Base-by-base conservation (phyloP, 805 yeast genomes). In the Saturnispora ahearnii region DNA sequence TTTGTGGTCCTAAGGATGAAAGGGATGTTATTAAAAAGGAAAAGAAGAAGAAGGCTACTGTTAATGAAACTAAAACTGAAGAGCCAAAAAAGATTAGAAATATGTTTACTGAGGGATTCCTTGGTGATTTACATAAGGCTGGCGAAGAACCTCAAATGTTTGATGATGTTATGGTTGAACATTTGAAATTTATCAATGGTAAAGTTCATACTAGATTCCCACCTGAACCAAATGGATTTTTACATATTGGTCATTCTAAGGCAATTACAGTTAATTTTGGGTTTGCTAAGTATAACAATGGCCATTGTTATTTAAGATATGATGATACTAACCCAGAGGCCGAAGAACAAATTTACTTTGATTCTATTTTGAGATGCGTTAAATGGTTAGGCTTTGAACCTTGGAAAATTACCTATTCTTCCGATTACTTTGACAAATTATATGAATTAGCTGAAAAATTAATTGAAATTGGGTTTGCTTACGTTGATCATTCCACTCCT, bases 321-420 rank as follows among this genome's bases (percentile, higher is more conserved):
- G 99, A 93, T 68, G 99, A 93, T 65, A 93, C 99, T 32, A 93
- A 93, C 62, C 99, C 99, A 1, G 99, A 93, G 69, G 96, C 97
- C 42, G 99, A 93, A 70, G 97, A 93, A 59, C 96, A 89, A 58
- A 79, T 80, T 49, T 93, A 85, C 65, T 88, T 93, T 67, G 81
- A 79, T 57, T 82, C 95, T 44, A 93, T 93, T 53, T 72, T 79
- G 62, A 82, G 81, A 55, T 87, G 91, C 79, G 84, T 93, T 46
- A 74, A 76, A 53, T 93, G 99, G 99, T 76, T 93, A 53, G 99
- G 99, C 15, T 93, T 87, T 63, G 67, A 73, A 57, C 99, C 99
- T 31, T 90, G 87, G 87, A 87, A 87, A 64, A 78, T 91, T 60
- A 93, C 99, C 5, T 89, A 93, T 68, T 91, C 98, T 5, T 86